A percentile compares a stretch with the other conserved stretches of the same genome.
phyloP scores from a whole-genome alignment of 2,329 filamentous ascomycete genomes.

The Fusarium sp. region DNA sequence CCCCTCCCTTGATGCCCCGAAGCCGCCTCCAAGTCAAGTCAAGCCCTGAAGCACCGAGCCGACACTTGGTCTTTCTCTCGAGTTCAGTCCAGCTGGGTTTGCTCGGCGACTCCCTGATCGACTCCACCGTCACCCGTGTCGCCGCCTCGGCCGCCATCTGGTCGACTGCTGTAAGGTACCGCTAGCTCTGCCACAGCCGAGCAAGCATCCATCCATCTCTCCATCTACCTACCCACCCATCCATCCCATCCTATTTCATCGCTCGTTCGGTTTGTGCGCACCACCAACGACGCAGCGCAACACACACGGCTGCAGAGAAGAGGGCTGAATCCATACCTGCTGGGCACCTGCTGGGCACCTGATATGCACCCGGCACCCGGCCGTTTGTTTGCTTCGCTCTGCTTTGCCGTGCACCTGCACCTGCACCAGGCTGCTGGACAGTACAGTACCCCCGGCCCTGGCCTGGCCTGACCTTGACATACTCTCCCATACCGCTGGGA shows the following conservation, averaged over 20 bases:
- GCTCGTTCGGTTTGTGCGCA: background rate
- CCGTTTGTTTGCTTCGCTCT: constrained; percentile 4
- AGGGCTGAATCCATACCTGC: background rate
- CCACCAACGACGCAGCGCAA: background rate
- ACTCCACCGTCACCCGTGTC: constrained; percentile 27
- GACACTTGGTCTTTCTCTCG: background rate
- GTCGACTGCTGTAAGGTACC: constrained; percentile 38
- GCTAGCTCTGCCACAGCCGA: constrained; percentile 20
- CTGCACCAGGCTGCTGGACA: constrained; percentile 12
- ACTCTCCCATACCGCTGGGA: constrained; percentile 39
- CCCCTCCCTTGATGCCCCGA: background rate
- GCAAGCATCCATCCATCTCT: background rate
- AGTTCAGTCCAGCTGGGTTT: constrained; percentile 24
- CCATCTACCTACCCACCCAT: background rate
- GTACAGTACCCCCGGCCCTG: constrained; percentile 20
- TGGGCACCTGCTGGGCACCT: background rate
- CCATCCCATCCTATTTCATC: background rate
- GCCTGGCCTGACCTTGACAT: constrained; percentile 38
- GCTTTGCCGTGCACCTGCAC: constrained; percentile 4
- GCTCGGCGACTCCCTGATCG: constrained; percentile 25
- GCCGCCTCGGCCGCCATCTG: constrained; percentile 27
- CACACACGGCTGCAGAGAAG: background rate
- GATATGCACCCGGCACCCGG: background rate
- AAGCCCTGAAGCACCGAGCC: constrained; percentile 10
- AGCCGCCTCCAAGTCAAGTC: background rate